These are phyloP conservation scores for Gossypium bickii DNA, from an alignment of 345 rosid genomes.

Conservation along the genomic window DNA sequence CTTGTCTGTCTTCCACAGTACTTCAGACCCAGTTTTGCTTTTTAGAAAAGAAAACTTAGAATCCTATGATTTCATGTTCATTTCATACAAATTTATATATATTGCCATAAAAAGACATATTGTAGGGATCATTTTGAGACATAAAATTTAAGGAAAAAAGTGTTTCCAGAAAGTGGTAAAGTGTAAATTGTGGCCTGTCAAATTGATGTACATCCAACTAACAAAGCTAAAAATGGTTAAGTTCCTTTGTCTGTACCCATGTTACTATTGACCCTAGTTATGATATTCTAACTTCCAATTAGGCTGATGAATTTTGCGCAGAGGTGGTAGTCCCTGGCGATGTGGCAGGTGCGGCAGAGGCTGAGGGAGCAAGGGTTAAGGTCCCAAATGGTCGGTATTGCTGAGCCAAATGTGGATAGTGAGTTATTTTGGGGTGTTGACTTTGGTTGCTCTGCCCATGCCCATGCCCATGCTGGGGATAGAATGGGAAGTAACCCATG, in stretches of 20 bases:
- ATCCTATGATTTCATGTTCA: not conserved
- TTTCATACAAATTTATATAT: not conserved
- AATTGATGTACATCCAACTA: not conserved
- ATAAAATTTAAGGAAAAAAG: not conserved
- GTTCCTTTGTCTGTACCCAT: not conserved
- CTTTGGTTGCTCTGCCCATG: slow-evolving; percentile 10
- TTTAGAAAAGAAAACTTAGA: not conserved
- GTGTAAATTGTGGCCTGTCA: not conserved
- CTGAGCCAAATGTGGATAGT: not conserved
- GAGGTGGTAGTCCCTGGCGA: not conserved
- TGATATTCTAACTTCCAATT: not conserved
- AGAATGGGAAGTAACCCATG: slow-evolving; percentile 6
- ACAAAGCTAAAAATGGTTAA: not conserved
- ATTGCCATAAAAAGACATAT: not conserved
- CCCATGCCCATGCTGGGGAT: not conserved
- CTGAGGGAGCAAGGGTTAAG: not conserved
- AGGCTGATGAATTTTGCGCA: not conserved
- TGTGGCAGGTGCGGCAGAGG: not conserved
- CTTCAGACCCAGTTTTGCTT: not conserved
- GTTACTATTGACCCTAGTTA: not conserved
- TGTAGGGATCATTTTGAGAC: not conserved
- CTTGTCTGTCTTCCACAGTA: not conserved
- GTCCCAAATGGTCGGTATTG: not conserved
- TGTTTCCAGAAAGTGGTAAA: not conserved
- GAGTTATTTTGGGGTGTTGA: slow-evolving; percentile 12